These are phyloP conservation scores for Karstenula rhodostoma DNA, from an alignment of 2,329 filamentous ascomycete species.

Conservation along the genomic window DNA sequence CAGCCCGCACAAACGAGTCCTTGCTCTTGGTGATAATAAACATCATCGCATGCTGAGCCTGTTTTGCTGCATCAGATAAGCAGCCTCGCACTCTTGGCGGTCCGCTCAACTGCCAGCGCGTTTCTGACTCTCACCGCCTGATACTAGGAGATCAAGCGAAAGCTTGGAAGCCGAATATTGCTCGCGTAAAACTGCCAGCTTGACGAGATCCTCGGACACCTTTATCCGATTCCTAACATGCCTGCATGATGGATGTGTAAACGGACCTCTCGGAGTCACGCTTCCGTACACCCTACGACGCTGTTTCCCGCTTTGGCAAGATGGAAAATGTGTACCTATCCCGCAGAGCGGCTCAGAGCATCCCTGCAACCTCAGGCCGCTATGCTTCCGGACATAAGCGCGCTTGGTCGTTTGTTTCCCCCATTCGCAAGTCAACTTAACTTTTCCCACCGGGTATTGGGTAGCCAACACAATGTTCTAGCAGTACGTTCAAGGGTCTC, in stretches of 20 bases:
- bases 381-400: neutral
- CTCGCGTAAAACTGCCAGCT: slow-evolving; percentile 1
- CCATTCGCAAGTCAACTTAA: neutral
- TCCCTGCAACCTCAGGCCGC: neutral
- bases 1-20: neutral
- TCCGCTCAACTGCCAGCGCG: slow-evolving; percentile 25
- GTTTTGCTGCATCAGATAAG: slow-evolving; percentile 4
- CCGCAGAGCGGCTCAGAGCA: neutral
- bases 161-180: slow-evolving; percentile 6
- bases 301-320: neutral
- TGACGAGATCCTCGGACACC: slow-evolving; percentile 1
- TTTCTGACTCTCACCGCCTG: slow-evolving; percentile 27
- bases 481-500: neutral
- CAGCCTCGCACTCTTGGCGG: slow-evolving; percentile 18
- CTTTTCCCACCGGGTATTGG: neutral
- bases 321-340: neutral
- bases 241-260: neutral
- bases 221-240: slow-evolving; percentile 6
- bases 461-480: neutral
- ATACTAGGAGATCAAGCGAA: neutral
- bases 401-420: neutral
- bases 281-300: neutral
- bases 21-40: neutral
- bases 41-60: neutral
- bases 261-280: neutral